Evolutionary conservation across 2,329 filamentous ascomycete species (phyloP), one percentile per base, ranked within the genome.

Genomic region (Curvularia spicifera): DNA sequence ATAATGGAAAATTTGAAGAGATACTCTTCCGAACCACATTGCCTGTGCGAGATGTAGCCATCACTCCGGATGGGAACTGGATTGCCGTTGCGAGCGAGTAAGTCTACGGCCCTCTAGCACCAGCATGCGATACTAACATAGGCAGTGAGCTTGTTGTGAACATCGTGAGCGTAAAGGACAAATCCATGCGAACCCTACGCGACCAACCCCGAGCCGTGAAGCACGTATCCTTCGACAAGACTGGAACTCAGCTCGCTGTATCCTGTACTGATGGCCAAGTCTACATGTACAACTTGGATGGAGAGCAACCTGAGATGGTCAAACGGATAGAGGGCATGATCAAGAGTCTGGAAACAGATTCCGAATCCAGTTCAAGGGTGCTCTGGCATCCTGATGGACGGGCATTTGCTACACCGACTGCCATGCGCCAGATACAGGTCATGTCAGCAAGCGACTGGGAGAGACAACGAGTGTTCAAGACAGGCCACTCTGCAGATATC

Each of bases 341-440:
- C 66, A 89, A 88, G 60, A 85, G 85, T 18, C 77, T 94, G 3
- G 93, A 97, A 57, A 84, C 87, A 1, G 91, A 95, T 44, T 85
- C 88, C 1, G 91, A 96, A 60, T 84, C 86, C 5, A 93, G 89
- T 63, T 89, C 91, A 4, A 85, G 85, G 70, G 87, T 89, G 5
- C 85, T 87, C 0, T 99, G 95, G 95, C 95, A 98, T 78, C 96
- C 96, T 0, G 94, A 98, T 73, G 94, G 95, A 20, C 87, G 91
- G 65, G 91, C 93, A 3, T 96, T 99, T 77, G 93, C 91, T 1
- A 88, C 91, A 20, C 88, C 92, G 0, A 97, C 93, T 20, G 85
- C 90, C 0, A 92, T 90, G 22, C 86, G 89, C 69, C 69, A 78
- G 89, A 96, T 73, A 87, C 90, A 96, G 70, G 86, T 97, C 39